Conservation (phyloP, 2,329 filamentous ascomycete genomes). For the Cercospora sp. region DNA sequence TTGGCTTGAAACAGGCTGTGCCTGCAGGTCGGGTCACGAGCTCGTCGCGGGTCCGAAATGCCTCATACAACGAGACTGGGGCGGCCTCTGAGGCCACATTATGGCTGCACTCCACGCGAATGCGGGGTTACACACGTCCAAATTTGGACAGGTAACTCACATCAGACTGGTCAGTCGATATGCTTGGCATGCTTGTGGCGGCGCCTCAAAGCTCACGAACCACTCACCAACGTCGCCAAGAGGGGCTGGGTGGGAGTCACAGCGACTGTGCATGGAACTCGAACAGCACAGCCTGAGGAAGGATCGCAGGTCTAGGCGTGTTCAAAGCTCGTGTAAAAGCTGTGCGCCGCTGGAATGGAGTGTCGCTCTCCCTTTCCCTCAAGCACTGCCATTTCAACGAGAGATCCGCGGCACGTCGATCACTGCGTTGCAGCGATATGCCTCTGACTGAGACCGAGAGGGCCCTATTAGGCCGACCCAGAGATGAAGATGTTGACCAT, state of each 20-base stretch:
- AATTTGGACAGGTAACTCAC: neutral
- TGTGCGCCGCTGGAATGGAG: neutral
- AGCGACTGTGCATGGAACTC: neutral
- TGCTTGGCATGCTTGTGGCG: slow-evolving; percentile 6
- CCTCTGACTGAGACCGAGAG: slow-evolving; percentile 26
- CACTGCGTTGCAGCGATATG: slow-evolving; percentile 15
- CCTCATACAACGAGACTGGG: neutral
- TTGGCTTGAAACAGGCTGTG: neutral
- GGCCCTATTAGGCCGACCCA: slow-evolving; percentile 21
- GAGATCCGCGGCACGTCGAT: neutral
- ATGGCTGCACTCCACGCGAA: neutral
- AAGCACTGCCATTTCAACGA: neutral
- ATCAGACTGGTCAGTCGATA: neutral
- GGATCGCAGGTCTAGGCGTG: neutral
- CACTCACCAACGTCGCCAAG: neutral
- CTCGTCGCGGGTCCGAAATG: neutral
- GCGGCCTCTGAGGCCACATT: neutral
- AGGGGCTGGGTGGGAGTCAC: neutral
- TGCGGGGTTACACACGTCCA: neutral
- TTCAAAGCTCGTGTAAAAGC: neutral
- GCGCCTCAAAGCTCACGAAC: neutral
- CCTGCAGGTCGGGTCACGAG: slow-evolving; percentile 1
- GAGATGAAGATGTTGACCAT: slow-evolving; percentile 17
- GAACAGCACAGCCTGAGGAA: neutral
- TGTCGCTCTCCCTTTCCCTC: neutral